phyloP scores from a whole-genome alignment of 1,284 basidiomycete species.

The Heliocybe sulcata region DNA sequence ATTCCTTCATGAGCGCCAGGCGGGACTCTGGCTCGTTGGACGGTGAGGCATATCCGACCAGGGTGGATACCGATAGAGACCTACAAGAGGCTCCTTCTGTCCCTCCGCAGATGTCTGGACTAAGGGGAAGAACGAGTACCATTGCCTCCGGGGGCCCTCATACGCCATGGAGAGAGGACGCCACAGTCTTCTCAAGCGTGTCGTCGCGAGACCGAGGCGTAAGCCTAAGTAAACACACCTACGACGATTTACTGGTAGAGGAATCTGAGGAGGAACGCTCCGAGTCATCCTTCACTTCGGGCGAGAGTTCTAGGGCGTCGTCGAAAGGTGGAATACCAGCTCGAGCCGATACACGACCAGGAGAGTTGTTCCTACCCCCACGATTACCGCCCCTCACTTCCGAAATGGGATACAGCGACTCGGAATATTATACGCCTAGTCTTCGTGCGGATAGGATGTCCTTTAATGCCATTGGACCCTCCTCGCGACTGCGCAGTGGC shows the following conservation, averaged over 20 bases:
- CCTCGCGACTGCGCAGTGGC: slow-evolving; percentile 46
- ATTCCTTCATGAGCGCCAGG: slow-evolving; percentile 55
- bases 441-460: neutral
- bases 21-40: slow-evolving; percentile 23
- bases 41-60: slow-evolving; percentile 26
- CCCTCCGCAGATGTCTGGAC: neutral
- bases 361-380: neutral
- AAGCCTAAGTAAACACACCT: slow-evolving; percentile 41
- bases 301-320: slow-evolving; percentile 25
- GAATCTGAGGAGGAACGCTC: slow-evolving; percentile 53
- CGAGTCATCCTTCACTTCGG: slow-evolving; percentile 20
- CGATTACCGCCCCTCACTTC: neutral
- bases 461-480: slow-evolving; percentile 19
- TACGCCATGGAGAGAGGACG: neutral
- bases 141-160: neutral
- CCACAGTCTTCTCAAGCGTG: neutral
- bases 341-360: neutral
- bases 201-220: slow-evolving; percentile 41
- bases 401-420: slow-evolving; percentile 13
- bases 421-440: slow-evolving; percentile 7
- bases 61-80: slow-evolving; percentile 20
- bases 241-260: slow-evolving; percentile 28
- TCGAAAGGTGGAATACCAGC: neutral
- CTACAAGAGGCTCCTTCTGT: neutral
- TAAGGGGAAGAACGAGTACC: neutral